A percentile compares a stretch with the other conserved stretches of the same genome.
phyloP scores from a whole-genome alignment of 2,329 filamentous ascomycete genomes.

The Neofusicoccum laricinum region DNA sequence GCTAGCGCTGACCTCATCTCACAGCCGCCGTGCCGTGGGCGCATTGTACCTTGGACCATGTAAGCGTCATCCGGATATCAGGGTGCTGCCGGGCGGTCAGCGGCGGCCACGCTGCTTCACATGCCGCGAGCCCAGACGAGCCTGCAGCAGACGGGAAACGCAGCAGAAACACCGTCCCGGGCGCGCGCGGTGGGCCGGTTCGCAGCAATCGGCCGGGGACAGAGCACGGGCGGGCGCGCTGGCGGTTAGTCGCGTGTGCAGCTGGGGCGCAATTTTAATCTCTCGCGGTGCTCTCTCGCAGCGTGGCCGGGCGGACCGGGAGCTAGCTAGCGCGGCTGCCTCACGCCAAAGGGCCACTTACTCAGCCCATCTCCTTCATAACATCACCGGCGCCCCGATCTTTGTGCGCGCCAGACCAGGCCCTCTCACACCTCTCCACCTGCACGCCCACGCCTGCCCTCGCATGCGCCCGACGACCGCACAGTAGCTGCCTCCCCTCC shows the following conservation, averaged over 20 bases:
- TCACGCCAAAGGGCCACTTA: conserved; percentile 11
- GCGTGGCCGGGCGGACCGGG: conserved; percentile 6
- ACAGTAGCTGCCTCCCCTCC: background rate
- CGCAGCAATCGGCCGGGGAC: conserved; percentile 5
- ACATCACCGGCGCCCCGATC: conserved; percentile 12
- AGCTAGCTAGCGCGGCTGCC: conserved; percentile 11
- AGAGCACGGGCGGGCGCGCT: background rate
- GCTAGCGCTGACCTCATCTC: conserved; percentile 12
- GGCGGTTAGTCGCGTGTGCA: conserved; percentile 13
- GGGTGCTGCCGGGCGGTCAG: background rate
- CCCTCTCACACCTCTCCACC: background rate
- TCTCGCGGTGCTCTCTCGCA: background rate
- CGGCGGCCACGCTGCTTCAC: background rate
- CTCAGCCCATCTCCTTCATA: conserved; percentile 18
- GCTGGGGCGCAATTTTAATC: conserved; percentile 11
- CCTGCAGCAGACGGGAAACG: background rate
- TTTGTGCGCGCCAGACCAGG: background rate
- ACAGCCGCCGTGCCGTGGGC: background rate
- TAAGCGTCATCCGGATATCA: conserved; percentile 5
- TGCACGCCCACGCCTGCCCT: background rate
- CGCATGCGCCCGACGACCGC: conserved; percentile 15
- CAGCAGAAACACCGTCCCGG: background rate
- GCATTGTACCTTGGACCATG: background rate
- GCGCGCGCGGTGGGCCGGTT: background rate
- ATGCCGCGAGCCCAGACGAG: background rate